Conservation (phyloP, 2,329 filamentous ascomycete genomes). For the Hypoxylon sp. region DNA sequence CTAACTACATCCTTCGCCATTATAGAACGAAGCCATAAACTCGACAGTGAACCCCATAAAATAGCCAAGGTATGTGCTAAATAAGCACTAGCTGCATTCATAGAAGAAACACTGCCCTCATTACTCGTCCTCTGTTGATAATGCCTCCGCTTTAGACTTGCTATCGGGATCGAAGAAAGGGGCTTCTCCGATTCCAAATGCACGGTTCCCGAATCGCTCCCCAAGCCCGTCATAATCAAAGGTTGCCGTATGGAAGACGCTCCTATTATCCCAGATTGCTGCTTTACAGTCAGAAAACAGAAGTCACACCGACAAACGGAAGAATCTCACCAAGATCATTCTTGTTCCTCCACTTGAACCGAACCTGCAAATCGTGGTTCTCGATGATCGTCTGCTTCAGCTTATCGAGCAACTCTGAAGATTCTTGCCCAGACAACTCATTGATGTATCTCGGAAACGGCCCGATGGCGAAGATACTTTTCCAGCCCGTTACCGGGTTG, state of each 20-base stretch:
- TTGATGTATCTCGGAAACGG: constrained; percentile 58
- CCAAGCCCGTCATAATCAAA: constrained; percentile 67
- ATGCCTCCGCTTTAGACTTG: constrained; percentile 23
- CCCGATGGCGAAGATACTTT: constrained; percentile 58
- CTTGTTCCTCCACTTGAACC: constrained; percentile 59
- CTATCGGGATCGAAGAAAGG: constrained; percentile 64
- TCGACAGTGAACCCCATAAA: too few species aligned
- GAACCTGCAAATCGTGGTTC: constrained; percentile 63
- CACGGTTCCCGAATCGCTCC: constrained; percentile 62
- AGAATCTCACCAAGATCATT: constrained; percentile 55
- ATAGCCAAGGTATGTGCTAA: too few species aligned
- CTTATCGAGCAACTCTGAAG: constrained; percentile 55
- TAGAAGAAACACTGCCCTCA: not conserved
- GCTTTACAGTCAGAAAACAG: not conserved
- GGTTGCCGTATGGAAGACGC: constrained; percentile 68
- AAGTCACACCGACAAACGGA: not conserved
- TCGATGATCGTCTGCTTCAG: constrained; percentile 57
- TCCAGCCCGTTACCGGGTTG: constrained; percentile 73
- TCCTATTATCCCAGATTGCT: constrained; percentile 73
- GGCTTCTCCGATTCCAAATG: constrained; percentile 66
- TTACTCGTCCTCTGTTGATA: constrained; percentile 1
- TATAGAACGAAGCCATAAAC: too few species aligned
- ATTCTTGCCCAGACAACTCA: constrained; percentile 58
- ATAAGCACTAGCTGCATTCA: constrained; percentile 3
- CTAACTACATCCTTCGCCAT: too few species aligned